phyloP scores from a whole-genome alignment of 106 monocot species.

The Alisma plantagoaquatica region DNA sequence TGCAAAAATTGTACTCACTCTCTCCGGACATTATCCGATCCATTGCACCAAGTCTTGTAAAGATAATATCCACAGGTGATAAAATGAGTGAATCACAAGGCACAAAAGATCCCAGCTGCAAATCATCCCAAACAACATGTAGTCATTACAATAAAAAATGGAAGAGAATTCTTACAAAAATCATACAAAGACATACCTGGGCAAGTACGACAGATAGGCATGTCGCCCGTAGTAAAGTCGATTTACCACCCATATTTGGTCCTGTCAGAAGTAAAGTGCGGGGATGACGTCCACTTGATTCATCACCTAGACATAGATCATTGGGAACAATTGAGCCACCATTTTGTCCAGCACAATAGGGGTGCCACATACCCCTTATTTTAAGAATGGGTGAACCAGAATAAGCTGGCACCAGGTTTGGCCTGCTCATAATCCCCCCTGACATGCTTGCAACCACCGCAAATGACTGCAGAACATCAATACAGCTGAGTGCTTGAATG shows the following conservation, averaged over 20 bases:
- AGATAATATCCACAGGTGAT: constrained; percentile 78
- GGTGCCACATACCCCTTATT: constrained; percentile 88
- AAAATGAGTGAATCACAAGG: constrained; percentile 64
- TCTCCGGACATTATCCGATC: constrained; percentile 97
- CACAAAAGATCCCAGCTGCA: constrained; percentile 89
- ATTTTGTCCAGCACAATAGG: constrained; percentile 66
- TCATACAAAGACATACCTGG: constrained; percentile 42
- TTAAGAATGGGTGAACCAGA: constrained; percentile 23
- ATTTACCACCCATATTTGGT: constrained; percentile 99
- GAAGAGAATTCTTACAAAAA: background rate
- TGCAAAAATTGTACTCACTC: constrained; percentile 57
- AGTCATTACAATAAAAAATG: too few relatives aligned
- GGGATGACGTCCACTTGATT: constrained; percentile 21
- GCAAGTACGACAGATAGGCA: constrained; percentile 85
- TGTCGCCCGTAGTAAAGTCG: constrained; percentile 85
- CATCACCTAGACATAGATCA: constrained; percentile 65
- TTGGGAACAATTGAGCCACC: constrained; percentile 66
- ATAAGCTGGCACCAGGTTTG: constrained; percentile 31
- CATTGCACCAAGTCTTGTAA: constrained; percentile 89
- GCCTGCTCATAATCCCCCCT: constrained; percentile 52
- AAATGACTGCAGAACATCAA: constrained; percentile 87
- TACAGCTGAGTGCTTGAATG: constrained; percentile 48
- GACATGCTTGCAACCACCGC: constrained; percentile 40
- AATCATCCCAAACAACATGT: background rate
- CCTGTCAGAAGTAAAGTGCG: constrained; percentile 78